Base-by-base conservation (phyloP, 2,329 filamentous ascomycete genomes). In the Leptographium lundbergii region DNA sequence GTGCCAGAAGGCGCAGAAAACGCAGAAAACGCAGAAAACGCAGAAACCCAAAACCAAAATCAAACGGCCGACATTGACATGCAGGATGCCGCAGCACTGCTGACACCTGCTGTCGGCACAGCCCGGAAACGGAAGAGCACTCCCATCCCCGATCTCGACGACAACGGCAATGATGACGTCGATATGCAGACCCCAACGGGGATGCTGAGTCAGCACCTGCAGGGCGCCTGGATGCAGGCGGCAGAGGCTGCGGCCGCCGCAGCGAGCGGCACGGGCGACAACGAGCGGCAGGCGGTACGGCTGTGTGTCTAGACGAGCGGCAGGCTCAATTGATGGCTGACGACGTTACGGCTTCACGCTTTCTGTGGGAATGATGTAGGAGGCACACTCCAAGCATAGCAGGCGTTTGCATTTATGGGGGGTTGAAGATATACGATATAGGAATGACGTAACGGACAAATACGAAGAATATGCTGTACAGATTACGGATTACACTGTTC, bases 211-310 rank as follows among this genome's bases (percentile, higher is more conserved):
- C 56, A 48, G 17, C 62, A 63, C 9, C 56, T 63, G 27, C 57
- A 60, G 29, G 61, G 61, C 1, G 42, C 39, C 1, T 63, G 62
- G 61, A 47, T 62, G 50, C 54, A 50, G n/a, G 59, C 61, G 2
- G 29, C 27, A 22, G n/a, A 22, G 29, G 13, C 52, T 24, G 56
- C 77, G 60, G 72, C 74, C 14, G 45, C 45, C 2, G 22, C 22
- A n/a, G 45, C 45, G 45, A 22, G 45, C 19, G 19, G 45, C 45
- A 48, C n/a, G 36, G 6, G 34, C 10, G 10, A 17, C 13, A 17
- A 39, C 13, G 36, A 39, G 36, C 4, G 13, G 14, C 36, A 39
- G 32, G 10, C 32, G 9, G 32, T 34, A 9, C 32, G 32, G 32
- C 6, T 34, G 32, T 34, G 32, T 34, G 32, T 34, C 5, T 34